phyloP scores from a whole-genome alignment of 805 yeast species.

The Scheffersomyces stipitis region DNA sequence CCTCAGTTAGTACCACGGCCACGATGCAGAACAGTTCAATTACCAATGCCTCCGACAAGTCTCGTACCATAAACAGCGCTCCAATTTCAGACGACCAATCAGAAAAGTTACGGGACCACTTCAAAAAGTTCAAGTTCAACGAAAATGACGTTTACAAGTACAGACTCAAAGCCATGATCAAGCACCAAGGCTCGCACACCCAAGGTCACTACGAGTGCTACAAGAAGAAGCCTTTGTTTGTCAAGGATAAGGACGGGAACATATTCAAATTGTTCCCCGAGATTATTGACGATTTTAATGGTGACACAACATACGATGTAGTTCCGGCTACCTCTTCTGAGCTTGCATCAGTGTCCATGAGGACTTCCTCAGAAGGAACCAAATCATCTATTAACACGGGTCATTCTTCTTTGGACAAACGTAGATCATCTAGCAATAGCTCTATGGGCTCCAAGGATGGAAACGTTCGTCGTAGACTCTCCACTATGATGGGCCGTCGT shows the following conservation, averaged over 20 bases:
- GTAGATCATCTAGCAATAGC: neutral
- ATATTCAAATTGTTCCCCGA: conserved; percentile 43
- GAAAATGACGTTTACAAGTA: conserved; percentile 49
- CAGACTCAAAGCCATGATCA: conserved; percentile 66
- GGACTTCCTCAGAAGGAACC: neutral
- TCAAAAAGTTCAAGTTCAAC: conserved; percentile 37
- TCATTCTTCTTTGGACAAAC: neutral
- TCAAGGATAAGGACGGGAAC: conserved; percentile 42
- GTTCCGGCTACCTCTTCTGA: neutral
- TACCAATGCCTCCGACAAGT: conserved; percentile 6
- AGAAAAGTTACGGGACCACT: conserved; percentile 33
- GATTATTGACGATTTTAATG: conserved; percentile 27
- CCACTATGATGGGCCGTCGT: conserved; percentile 42
- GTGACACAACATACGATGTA: conserved; percentile 7
- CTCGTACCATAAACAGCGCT: conserved; percentile 32
- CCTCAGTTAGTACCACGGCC: conserved; percentile 6
- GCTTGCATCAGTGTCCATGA: neutral
- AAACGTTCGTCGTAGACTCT: conserved; percentile 31
- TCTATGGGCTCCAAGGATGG: neutral
- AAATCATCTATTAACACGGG: neutral
- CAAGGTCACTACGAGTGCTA: conserved; percentile 91
- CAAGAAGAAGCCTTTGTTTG: conserved; percentile 68
- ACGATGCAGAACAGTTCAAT: conserved; percentile 9
- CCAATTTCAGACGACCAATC: conserved; percentile 41
- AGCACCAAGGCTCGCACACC: conserved; percentile 86